phyloP scores from a whole-genome alignment of 441 rosid genomes.

The Croton setiger region DNA sequence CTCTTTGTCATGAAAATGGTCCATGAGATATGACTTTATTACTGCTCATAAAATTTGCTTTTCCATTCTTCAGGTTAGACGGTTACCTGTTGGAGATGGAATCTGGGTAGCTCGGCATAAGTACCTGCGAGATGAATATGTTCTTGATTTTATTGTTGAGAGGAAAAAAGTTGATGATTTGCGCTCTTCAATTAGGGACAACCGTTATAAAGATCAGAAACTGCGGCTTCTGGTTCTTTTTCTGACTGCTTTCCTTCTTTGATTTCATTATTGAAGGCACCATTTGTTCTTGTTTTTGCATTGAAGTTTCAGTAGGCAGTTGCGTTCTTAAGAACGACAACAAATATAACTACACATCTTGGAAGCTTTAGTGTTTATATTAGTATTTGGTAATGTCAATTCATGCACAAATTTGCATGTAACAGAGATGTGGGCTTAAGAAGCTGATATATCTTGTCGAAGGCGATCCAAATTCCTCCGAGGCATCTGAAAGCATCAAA shows the following conservation, averaged over 20 bases:
- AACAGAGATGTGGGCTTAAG: constrained; percentile 82
- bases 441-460: constrained; percentile 86
- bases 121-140: constrained; percentile 53
- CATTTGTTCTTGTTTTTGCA: too few species aligned
- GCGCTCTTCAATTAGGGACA: constrained; percentile 83
- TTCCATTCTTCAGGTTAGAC: constrained; percentile 53
- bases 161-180: constrained; percentile 84
- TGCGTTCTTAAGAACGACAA: too few species aligned
- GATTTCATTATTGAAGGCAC: background rate
- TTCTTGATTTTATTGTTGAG: constrained; percentile 92
- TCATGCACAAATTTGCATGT: constrained; percentile 9
- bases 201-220: constrained; percentile 92
- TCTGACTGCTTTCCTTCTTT: background rate
- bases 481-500: constrained; percentile 90
- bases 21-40: constrained; percentile 14
- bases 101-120: constrained; percentile 92
- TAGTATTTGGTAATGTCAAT: constrained; percentile 7
- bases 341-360: too few species aligned
- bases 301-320: too few species aligned
- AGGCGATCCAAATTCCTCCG: constrained; percentile 83
- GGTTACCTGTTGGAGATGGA: constrained; percentile 87
- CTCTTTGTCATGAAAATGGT: constrained; percentile 9
- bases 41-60: constrained; percentile 3
- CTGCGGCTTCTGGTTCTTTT: constrained; percentile 68
- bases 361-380: background rate